A percentile compares a stretch with the other conserved stretches of the same genome.
Evolutionary conservation across 106 monocot genomes (phyloP).

Genomic region (Platanthera guangdongensis): DNA sequence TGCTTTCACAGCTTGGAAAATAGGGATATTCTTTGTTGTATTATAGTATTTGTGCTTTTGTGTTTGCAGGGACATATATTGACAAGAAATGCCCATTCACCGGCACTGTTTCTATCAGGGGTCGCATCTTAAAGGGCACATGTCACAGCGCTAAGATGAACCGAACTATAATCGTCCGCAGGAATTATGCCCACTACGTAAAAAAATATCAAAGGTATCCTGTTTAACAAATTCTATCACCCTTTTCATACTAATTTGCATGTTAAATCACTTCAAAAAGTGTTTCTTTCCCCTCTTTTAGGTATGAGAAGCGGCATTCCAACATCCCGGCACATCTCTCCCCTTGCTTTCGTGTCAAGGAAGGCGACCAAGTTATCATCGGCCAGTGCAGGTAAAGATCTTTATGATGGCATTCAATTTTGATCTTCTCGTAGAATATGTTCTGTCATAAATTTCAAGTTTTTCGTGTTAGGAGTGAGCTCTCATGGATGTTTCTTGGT

Average conservation of each 20-base stretch:
- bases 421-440: too few relatives aligned
- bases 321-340: background rate
- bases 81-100: conserved; percentile 88
- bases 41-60: too few relatives aligned
- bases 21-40: too few relatives aligned
- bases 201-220: conserved; percentile 61
- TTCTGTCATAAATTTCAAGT: too few relatives aligned
- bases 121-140: conserved; percentile 60
- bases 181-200: conserved; percentile 71
- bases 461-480: too few relatives aligned
- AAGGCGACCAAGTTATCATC: conserved; percentile 9
- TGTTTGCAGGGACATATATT: conserved; percentile 52
- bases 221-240: background rate
- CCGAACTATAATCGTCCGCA: conserved; percentile 67
- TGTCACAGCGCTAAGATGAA: conserved; percentile 87
- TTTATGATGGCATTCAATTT: too few relatives aligned
- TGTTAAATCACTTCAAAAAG: background rate
- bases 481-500: too few relatives aligned
- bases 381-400: conserved; percentile 4
- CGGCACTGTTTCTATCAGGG: conserved; percentile 63
- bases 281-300: background rate
- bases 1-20: too few relatives aligned
- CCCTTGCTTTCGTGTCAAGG: conserved; percentile 7
- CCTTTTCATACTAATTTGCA: background rate
- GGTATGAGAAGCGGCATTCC: conserved; percentile 7